phyloP scores from a whole-genome alignment of 306 rosid genomes.

The Quercus mongolica region DNA sequence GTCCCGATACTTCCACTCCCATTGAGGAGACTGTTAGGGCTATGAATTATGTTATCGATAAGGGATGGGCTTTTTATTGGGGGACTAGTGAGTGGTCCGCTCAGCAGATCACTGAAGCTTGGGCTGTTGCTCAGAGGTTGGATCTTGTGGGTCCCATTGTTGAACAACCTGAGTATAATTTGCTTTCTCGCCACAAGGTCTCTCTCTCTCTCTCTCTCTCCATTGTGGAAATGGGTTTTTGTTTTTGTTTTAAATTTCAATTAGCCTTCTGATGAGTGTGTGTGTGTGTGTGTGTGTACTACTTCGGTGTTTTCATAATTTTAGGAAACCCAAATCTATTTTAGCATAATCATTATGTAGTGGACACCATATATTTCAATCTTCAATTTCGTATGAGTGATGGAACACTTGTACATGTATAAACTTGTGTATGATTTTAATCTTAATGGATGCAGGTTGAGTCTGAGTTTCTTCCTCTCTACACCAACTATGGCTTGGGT shows the following conservation, averaged over 20 bases:
- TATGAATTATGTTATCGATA: conserved; percentile 77
- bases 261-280: too few relatives aligned
- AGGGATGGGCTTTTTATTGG: conserved; percentile 96
- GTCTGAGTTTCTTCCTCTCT: conserved; percentile 79
- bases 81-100: conserved; percentile 99
- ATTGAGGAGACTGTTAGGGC: conserved; percentile 96
- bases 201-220: too few relatives aligned
- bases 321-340: too few relatives aligned
- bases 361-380: too few relatives aligned
- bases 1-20: conserved; percentile 78
- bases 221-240: too few relatives aligned
- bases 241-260: too few relatives aligned
- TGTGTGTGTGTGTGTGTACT: too few relatives aligned
- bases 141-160: conserved; percentile 85
- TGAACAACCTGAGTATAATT: conserved; percentile 97
- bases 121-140: conserved; percentile 68
- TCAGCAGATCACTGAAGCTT: conserved; percentile 96
- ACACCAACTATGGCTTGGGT: conserved; percentile 70
- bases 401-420: neutral
- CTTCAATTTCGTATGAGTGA: neutral
- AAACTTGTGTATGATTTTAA: neutral
- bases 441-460: conserved; percentile 57
- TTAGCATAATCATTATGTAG: too few relatives aligned
- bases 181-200: conserved; percentile 81
- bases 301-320: too few relatives aligned